These are phyloP conservation scores for Firmiana major DNA, from an alignment of 345 rosid genomes.

Conservation along the genomic window DNA sequence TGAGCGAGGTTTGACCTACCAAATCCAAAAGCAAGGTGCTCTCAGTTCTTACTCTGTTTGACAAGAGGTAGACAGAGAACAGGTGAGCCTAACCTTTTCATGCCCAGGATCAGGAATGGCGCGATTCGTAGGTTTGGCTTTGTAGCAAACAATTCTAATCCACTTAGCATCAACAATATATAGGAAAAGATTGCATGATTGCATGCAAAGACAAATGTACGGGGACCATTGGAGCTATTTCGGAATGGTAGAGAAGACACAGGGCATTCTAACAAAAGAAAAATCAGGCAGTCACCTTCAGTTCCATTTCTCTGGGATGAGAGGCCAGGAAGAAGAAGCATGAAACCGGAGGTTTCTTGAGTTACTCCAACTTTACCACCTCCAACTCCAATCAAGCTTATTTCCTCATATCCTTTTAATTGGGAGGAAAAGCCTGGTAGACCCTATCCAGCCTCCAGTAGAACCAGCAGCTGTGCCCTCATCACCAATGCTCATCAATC, in stretches of 20 bases:
- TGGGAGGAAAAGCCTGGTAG: conserved; percentile 78
- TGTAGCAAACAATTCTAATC: conserved; percentile 12
- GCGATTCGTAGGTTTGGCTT: conserved; percentile 3
- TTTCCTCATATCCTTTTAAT: conserved; percentile 60
- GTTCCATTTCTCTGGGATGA: conserved; percentile 88
- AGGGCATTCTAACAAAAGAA: conserved; percentile 30
- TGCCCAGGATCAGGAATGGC: not conserved
- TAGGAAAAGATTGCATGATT: not conserved
- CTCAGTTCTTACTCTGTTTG: not conserved
- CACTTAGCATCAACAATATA: conserved; percentile 4
- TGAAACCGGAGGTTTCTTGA: conserved; percentile 45
- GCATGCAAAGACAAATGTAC: not conserved
- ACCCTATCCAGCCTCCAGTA: conserved; percentile 33
- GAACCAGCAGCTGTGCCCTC: conserved; percentile 16
- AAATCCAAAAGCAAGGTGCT: not conserved
- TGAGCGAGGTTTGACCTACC: conserved; percentile 3
- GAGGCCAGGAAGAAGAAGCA: conserved; percentile 65
- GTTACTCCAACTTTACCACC: conserved; percentile 11
- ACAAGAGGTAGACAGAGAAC: not conserved
- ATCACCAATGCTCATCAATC: conserved; percentile 13
- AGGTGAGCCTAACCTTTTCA: conserved; percentile 22
- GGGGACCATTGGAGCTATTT: not conserved
- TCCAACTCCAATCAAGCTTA: conserved; percentile 47
- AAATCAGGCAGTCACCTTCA: conserved; percentile 55
- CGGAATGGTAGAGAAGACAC: conserved; percentile 30